phyloP scores from a whole-genome alignment of 768 basidiomycete genomes.

The Podaxis sp. region DNA sequence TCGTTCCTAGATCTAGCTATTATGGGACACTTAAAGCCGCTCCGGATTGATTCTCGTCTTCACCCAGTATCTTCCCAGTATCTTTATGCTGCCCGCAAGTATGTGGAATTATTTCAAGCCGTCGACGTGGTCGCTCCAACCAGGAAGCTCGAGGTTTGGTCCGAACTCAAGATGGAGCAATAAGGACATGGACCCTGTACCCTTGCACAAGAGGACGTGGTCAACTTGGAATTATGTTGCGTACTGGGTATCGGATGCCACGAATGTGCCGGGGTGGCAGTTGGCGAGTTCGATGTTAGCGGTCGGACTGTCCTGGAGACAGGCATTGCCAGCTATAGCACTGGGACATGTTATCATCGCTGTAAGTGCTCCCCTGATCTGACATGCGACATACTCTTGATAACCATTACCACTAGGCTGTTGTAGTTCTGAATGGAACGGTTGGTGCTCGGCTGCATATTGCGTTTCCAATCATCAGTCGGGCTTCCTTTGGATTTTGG shows the following conservation, averaged over 20 bases:
- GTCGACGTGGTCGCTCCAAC: conserved; percentile 50
- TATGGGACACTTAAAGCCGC: background rate
- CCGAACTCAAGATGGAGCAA: conserved; percentile 64
- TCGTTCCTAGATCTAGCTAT: background rate
- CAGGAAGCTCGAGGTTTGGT: conserved; percentile 55
- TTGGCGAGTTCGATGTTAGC: conserved; percentile 76
- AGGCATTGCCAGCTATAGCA: conserved; percentile 69
- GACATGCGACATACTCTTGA: background rate
- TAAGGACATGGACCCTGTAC: conserved; percentile 78
- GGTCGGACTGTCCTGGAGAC: conserved; percentile 72
- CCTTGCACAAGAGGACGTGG: conserved; percentile 63
- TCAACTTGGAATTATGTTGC: conserved; percentile 63
- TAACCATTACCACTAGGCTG: conserved; percentile 24
- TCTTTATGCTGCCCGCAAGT: background rate
- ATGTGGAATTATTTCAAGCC: conserved; percentile 24
- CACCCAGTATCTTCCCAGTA: background rate
- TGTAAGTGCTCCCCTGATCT: conserved; percentile 24
- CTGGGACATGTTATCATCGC: conserved; percentile 74
- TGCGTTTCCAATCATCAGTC: conserved; percentile 73
- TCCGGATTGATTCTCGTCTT: background rate
- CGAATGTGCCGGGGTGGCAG: conserved; percentile 53
- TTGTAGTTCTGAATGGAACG: conserved; percentile 78
- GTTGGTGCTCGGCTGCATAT: conserved; percentile 77
- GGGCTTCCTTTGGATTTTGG: conserved; percentile 89
- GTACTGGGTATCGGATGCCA: conserved; percentile 59